phyloP scores from a whole-genome alignment of 2,329 filamentous ascomycete genomes.

The Pestalotiopsis fici region DNA sequence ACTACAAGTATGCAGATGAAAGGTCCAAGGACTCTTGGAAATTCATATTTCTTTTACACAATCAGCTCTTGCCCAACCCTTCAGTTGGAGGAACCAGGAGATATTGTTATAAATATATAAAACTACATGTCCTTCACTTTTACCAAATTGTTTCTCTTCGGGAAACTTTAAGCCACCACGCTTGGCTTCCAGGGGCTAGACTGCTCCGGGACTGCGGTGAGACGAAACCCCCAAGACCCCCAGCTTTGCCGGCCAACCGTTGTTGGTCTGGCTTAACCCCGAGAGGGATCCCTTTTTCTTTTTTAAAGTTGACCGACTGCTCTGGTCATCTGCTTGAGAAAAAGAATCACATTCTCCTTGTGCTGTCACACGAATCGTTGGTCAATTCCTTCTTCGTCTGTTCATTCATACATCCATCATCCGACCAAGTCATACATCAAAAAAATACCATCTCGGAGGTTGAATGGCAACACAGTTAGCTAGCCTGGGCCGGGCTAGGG shows the following conservation, averaged over 20 bases:
- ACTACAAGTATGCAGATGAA: background rate
- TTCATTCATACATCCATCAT: background rate
- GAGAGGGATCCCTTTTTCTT: background rate
- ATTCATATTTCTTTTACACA: no score
- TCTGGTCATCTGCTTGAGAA: background rate
- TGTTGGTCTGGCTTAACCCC: background rate
- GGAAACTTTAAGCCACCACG: background rate
- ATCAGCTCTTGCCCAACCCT: no score
- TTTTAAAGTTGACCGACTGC: background rate
- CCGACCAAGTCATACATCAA: background rate
- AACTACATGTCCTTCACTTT: no score
- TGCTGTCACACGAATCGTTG: background rate
- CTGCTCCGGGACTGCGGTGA: background rate
- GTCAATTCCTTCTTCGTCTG: background rate
- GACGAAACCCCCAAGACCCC: background rate
- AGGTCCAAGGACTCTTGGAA: background rate
- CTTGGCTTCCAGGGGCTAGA: background rate
- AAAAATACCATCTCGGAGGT: background rate
- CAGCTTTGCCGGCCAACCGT: background rate
- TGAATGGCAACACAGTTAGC: conserved; percentile 1
- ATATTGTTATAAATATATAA: no score
- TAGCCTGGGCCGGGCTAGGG: background rate
- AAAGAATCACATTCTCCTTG: background rate
- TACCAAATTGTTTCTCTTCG: background rate
- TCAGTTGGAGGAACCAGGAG: no score